Conservation (phyloP, 257 asterid species). For the Cruciata laevipes region DNA sequence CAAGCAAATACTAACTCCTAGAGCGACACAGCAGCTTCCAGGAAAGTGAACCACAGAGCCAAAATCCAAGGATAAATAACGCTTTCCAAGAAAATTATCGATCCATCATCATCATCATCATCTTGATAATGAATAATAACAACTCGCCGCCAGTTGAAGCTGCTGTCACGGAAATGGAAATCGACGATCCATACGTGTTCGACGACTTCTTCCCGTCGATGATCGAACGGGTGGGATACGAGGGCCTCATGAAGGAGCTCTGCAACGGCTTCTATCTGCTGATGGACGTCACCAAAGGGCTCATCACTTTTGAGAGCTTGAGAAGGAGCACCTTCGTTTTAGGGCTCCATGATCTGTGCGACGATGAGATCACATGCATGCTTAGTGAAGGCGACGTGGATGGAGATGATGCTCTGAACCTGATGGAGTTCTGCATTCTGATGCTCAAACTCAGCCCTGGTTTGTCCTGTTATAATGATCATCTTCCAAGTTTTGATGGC, state of each 20-base stretch:
- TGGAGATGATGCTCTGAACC: slow-evolving; percentile 38
- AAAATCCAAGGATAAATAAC: slow-evolving; percentile 8
- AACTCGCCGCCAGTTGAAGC: not conserved
- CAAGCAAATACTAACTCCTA: not conserved
- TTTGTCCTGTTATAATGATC: not conserved
- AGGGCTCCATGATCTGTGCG: slow-evolving; percentile 28
- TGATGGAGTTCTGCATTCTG: slow-evolving; percentile 34
- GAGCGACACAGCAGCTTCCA: slow-evolving; percentile 3
- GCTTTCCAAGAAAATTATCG: too few species aligned
- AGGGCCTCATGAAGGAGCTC: slow-evolving; percentile 33
- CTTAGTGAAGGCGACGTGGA: slow-evolving; percentile 33
- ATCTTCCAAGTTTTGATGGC: not conserved
- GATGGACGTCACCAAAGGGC: slow-evolving; percentile 32
- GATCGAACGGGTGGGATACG: slow-evolving; percentile 26
- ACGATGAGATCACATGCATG: slow-evolving; percentile 31
- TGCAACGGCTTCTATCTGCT: slow-evolving; percentile 27
- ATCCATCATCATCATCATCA: too few species aligned
- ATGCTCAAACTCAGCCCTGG: slow-evolving; percentile 33
- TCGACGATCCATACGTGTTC: slow-evolving; percentile 18
- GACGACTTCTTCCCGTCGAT: too few species aligned
- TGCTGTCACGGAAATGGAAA: slow-evolving; percentile 12
- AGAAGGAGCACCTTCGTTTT: slow-evolving; percentile 24
- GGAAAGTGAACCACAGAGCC: slow-evolving; percentile 3
- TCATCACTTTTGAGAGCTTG: slow-evolving; percentile 36
- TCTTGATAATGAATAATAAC: not conserved